Evolutionary conservation across 345 rosid genomes (phyloP).

Genomic region (Ceriops zippeliana): DNA sequence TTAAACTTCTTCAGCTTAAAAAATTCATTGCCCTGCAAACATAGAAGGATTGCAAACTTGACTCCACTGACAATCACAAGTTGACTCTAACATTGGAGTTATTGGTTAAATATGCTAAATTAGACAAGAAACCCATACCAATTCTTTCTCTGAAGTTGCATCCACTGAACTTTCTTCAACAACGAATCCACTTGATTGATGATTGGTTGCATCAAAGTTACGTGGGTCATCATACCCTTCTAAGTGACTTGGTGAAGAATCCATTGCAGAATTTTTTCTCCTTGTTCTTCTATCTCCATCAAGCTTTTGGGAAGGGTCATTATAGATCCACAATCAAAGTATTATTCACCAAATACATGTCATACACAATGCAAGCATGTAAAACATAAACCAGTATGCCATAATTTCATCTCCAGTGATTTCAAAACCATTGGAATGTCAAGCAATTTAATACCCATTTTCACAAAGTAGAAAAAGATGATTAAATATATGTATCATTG

Average conservation of each 20-base stretch:
- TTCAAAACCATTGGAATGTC: not conserved
- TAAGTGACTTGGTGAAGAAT: slow-evolving; percentile 22
- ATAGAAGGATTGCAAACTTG: not conserved
- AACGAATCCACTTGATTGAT: slow-evolving; percentile 40
- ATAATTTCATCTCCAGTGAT: not conserved
- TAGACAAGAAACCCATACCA: slow-evolving; percentile 35
- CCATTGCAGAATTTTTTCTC: slow-evolving; percentile 16
- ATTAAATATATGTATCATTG: not conserved
- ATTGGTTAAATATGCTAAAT: not conserved
- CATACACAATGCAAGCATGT: not conserved
- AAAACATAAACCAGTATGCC: not conserved
- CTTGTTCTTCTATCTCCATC: slow-evolving; percentile 27
- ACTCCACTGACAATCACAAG: slow-evolving; percentile 1
- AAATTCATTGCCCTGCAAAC: slow-evolving; percentile 71
- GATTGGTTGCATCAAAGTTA: slow-evolving; percentile 36
- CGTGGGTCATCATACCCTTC: slow-evolving; percentile 32
- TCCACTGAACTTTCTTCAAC: slow-evolving; percentile 44
- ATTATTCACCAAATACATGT: not conserved
- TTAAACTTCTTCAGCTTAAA: slow-evolving; percentile 80
- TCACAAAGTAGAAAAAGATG: not conserved
- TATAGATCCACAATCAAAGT: slow-evolving; percentile 5
- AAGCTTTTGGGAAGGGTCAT: slow-evolving; percentile 23
- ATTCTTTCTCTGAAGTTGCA: slow-evolving; percentile 83
- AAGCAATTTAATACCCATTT: not conserved
- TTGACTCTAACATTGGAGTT: not conserved